Evolutionary conservation across 2,329 filamentous ascomycete genomes (phyloP).

Genomic region (Xylaria sp.): DNA sequence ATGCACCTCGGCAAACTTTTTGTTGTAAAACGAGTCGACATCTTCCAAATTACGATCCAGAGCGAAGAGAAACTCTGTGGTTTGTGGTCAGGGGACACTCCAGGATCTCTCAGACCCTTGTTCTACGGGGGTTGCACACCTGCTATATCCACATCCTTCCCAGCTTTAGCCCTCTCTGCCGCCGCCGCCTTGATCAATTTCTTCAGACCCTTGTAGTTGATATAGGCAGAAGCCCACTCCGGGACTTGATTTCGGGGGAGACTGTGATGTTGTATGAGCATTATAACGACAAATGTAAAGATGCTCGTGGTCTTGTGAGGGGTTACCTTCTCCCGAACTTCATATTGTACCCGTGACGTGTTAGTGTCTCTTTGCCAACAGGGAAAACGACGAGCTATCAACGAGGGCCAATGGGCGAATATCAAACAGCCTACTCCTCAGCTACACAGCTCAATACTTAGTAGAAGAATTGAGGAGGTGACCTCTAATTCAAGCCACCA

Average conservation of each 20-base stretch:
- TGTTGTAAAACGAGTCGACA: constrained; percentile 96
- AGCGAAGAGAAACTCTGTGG: constrained; percentile 91
- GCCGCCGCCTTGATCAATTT: constrained; percentile 89
- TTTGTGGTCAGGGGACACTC: constrained; percentile 52
- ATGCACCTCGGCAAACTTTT: constrained; percentile 86
- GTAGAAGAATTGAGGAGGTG: neutral
- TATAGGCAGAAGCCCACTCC: constrained; percentile 85
- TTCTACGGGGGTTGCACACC: constrained; percentile 67
- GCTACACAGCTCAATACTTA: too few relatives aligned
- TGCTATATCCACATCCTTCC: constrained; percentile 85
- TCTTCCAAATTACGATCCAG: constrained; percentile 97
- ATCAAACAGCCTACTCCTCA: constrained; percentile 3
- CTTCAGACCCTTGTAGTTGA: constrained; percentile 92
- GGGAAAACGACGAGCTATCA: neutral
- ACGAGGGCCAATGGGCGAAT: neutral
- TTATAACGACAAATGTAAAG: constrained; percentile 11
- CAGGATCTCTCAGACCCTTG: constrained; percentile 49
- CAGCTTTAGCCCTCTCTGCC: constrained; percentile 70
- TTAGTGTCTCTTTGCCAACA: constrained; percentile 12
- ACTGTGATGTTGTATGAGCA: constrained; percentile 52
- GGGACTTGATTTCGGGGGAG: constrained; percentile 85
- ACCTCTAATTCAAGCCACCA: neutral
- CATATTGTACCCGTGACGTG: constrained; percentile 53
- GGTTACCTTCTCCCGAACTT: constrained; percentile 71
- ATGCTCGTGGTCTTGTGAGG: neutral